Percentiles rank a stretch among this genome's conserved stretches.
Conservation (phyloP, 208 protist genomes). For the Lotmaria passim region DNA sequence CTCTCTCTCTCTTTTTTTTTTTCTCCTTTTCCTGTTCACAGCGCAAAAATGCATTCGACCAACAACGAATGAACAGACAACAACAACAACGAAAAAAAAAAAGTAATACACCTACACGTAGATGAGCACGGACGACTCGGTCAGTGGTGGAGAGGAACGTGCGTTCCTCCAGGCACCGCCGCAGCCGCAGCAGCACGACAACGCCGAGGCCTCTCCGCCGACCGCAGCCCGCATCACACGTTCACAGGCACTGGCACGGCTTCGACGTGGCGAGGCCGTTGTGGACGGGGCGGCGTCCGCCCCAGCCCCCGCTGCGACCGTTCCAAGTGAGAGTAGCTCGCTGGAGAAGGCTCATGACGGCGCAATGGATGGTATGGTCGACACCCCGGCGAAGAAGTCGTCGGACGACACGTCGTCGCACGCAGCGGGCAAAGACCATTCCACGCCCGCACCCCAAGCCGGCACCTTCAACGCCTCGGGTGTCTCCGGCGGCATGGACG, state of each 20-base stretch:
- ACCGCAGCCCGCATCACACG: slow-evolving; percentile 9
- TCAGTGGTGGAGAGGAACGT: slow-evolving; percentile 14
- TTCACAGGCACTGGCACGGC: slow-evolving; percentile 17
- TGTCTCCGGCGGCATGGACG: background rate
- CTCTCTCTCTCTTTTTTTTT: background rate
- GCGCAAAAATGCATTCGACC: background rate
- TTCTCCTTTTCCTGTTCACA: background rate
- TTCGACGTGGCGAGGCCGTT: slow-evolving; percentile 12
- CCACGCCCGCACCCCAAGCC: background rate
- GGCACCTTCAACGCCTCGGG: slow-evolving; percentile 20
- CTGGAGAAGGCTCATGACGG: slow-evolving; percentile 15
- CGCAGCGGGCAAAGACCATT: background rate
- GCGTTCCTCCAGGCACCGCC: slow-evolving; percentile 12
- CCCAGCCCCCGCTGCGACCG: background rate
- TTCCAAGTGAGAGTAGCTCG: slow-evolving; percentile 7
- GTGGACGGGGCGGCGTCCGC: background rate
- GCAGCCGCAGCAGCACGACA: background rate
- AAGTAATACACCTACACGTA: background rate
- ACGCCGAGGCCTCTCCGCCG: slow-evolving; percentile 7
- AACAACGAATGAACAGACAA: background rate
- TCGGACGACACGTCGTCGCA: slow-evolving; percentile 22
- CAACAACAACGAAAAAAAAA: background rate
- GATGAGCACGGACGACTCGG: slow-evolving; percentile 10
- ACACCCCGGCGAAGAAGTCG: slow-evolving; percentile 21
- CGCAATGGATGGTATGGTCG: slow-evolving; percentile 7